A percentile compares a stretch with the other conserved stretches of the same genome.
Conservation (phyloP, 140 eudicot genomes). For the Senecio squalidus region DNA sequence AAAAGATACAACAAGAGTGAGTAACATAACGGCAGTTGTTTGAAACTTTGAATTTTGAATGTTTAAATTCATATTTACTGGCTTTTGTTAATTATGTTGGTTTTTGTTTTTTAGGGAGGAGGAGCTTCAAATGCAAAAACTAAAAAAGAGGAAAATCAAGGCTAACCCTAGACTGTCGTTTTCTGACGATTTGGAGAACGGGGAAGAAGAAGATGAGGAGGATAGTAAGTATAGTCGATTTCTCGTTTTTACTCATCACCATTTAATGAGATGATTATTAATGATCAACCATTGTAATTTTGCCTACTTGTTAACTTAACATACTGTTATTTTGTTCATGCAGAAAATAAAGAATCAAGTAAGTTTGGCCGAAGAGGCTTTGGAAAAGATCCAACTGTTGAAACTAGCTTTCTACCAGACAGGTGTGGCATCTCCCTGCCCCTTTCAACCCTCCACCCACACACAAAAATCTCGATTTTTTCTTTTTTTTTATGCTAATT, state of each 20-base stretch:
- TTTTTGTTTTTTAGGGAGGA: conserved; percentile 54
- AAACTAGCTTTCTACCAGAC: conserved; percentile 94
- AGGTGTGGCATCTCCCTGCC: conserved; percentile 51
- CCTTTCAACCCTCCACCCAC: neutral
- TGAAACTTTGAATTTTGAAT: no score
- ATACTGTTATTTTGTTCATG: conserved; percentile 6
- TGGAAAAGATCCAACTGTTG: conserved; percentile 95
- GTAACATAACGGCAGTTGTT: conserved; percentile 17
- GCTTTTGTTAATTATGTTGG: neutral
- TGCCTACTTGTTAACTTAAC: neutral
- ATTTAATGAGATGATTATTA: neutral
- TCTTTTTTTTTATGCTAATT: conserved; percentile 25
- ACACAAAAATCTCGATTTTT: no score
- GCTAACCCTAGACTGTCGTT: conserved; percentile 77
- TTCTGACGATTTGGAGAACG: conserved; percentile 76
- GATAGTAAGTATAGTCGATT: conserved; percentile 39
- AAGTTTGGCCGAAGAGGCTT: conserved; percentile 48
- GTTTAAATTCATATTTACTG: neutral
- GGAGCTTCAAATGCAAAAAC: conserved; percentile 79
- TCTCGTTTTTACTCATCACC: neutral
- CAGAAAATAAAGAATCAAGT: conserved; percentile 46
- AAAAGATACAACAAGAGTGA: conserved; percentile 96
- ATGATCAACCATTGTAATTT: no score
- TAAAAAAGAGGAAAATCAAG: conserved; percentile 73
- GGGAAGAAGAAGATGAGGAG: conserved; percentile 44